Conservation (phyloP, 768 basidiomycete species). For the Serendipita indica region DNA sequence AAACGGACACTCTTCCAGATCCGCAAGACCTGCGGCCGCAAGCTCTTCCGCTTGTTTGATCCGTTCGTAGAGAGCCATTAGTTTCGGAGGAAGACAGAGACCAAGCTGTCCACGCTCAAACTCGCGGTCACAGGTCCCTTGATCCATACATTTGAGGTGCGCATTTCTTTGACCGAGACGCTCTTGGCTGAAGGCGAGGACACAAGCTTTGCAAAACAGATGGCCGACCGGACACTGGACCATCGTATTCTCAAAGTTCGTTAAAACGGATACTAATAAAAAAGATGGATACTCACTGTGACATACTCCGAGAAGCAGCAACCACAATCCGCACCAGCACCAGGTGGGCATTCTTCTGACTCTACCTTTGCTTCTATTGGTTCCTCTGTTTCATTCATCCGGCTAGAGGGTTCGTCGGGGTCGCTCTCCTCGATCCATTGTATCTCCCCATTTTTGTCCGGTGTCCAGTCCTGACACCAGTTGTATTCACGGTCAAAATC, state of each 20-base stretch:
- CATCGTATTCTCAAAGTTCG: conserved; percentile 49
- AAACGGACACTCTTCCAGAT: conserved; percentile 78
- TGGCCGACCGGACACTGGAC: conserved; percentile 82
- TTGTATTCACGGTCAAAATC: conserved; percentile 32
- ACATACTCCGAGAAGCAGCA: conserved; percentile 68
- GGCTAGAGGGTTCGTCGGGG: background rate
- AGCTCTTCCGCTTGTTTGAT: conserved; percentile 69
- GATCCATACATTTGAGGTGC: conserved; percentile 16
- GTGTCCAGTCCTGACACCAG: conserved; percentile 33
- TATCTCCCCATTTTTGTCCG: conserved; percentile 18
- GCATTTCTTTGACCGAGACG: conserved; percentile 31
- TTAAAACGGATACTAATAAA: background rate
- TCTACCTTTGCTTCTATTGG: conserved; percentile 32
- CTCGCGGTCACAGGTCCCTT: conserved; percentile 31
- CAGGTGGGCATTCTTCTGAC: conserved; percentile 22
- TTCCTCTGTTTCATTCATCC: conserved; percentile 23
- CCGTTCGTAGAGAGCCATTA: conserved; percentile 54
- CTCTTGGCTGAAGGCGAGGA: conserved; percentile 50
- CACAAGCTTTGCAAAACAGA: conserved; percentile 66
- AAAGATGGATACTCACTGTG: conserved; percentile 31
- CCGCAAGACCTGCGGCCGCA: conserved; percentile 59
- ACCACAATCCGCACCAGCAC: conserved; percentile 65
- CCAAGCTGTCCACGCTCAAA: conserved; percentile 57
- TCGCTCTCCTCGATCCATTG: conserved; percentile 13
- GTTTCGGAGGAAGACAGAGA: conserved; percentile 50